Conservation (phyloP, 768 basidiomycete genomes). For the Termitomyces sp. region DNA sequence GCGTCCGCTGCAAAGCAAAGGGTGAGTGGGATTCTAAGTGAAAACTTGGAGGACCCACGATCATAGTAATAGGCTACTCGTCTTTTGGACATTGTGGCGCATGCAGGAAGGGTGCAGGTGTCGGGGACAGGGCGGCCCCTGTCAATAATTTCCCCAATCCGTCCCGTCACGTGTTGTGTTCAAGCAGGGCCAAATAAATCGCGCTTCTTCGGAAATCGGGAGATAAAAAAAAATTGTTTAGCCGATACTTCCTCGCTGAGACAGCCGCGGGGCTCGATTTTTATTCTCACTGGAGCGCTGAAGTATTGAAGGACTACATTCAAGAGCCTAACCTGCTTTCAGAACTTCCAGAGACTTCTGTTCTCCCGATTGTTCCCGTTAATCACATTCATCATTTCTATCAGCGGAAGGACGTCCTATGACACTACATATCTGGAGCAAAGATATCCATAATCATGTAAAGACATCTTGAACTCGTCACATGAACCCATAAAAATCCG, state of each 20-base stretch:
- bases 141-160: not conserved
- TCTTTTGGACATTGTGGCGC: conserved; percentile 55
- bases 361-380: not conserved
- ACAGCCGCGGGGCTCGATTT: too few relatives aligned
- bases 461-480: too few relatives aligned
- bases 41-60: conserved; percentile 27
- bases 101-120: not conserved
- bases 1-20: conserved; percentile 53
- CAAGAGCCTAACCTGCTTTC: too few relatives aligned
- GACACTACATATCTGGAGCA: too few relatives aligned
- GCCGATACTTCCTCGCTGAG: too few relatives aligned
- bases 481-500: too few relatives aligned
- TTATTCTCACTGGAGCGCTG: too few relatives aligned
- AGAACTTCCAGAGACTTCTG: too few relatives aligned
- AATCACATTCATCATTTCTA: not conserved
- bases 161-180: not conserved
- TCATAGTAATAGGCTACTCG: conserved; percentile 84
- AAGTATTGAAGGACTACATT: too few relatives aligned
- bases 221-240: too few relatives aligned
- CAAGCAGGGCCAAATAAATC: not conserved
- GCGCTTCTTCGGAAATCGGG: not conserved
- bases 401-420: not conserved
- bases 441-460: too few relatives aligned
- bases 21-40: not conserved
- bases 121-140: conserved; percentile 6